Evolutionary conservation across 257 asterid genomes (phyloP).

Genomic region (Solanum chaucha): DNA sequence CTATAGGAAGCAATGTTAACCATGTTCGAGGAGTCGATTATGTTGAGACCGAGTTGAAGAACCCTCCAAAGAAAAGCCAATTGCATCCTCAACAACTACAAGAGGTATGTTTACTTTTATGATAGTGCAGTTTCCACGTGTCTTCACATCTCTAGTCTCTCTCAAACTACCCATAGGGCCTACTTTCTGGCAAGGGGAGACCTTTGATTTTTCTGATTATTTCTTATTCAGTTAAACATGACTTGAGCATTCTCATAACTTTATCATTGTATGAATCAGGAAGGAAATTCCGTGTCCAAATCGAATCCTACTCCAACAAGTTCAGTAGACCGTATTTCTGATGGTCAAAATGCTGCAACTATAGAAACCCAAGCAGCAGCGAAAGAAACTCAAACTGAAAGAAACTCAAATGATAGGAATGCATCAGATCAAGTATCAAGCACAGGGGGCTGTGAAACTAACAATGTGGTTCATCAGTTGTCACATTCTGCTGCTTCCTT

Average conservation of each 20-base stretch:
- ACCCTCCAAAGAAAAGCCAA: not conserved
- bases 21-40: not conserved
- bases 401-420: not conserved
- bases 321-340: not conserved
- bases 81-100: not conserved
- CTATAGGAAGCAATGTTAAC: not conserved
- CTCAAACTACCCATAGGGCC: not conserved
- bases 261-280: not conserved
- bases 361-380: not conserved
- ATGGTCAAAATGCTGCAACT: not conserved
- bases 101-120: constrained; percentile 11
- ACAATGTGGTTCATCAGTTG: not conserved
- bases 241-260: not conserved
- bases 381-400: not conserved
- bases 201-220: not conserved
- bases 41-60: not conserved
- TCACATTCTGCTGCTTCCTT: not conserved
- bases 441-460: not conserved
- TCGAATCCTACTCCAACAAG: not conserved
- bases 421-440: not conserved
- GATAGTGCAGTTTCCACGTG: not conserved
- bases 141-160: not conserved
- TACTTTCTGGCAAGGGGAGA: not conserved
- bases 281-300: not conserved
- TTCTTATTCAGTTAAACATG: not conserved